Evolutionary conservation across 2,329 filamentous ascomycete species (phyloP).

Genomic region (Cladosporium sp.): DNA sequence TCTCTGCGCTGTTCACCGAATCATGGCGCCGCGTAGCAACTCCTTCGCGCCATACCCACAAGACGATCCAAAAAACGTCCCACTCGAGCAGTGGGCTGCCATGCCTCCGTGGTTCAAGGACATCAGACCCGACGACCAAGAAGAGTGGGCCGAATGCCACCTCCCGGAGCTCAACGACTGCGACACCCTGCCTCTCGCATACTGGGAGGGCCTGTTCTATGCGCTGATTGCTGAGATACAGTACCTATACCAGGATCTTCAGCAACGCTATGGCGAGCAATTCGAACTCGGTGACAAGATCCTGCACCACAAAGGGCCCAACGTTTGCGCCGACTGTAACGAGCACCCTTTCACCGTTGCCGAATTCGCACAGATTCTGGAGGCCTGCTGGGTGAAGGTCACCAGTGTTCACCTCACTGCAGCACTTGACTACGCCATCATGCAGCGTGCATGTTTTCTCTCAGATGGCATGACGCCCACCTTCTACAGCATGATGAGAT

Average conservation of each 20-base stretch:
- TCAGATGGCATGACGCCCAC: background rate
- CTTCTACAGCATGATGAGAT: background rate
- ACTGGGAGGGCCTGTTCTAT: conserved; percentile 21
- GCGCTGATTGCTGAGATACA: conserved; percentile 19
- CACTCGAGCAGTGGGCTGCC: background rate
- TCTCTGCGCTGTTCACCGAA: background rate
- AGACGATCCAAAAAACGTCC: background rate
- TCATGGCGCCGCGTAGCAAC: background rate
- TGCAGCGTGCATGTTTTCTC: background rate
- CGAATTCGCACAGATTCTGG: conserved; percentile 19
- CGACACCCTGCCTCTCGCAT: conserved; percentile 8
- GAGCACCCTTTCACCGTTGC: conserved; percentile 14
- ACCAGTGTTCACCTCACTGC: conserved; percentile 16
- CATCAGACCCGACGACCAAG: background rate
- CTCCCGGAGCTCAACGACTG: background rate
- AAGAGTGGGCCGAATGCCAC: background rate
- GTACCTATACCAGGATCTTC: conserved; percentile 16
- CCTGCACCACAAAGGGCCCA: conserved; percentile 18
- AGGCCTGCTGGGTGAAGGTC: conserved; percentile 19
- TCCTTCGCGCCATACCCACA: background rate
- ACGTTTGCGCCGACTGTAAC: conserved; percentile 7
- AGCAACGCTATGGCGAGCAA: conserved; percentile 12
- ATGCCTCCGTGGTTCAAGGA: conserved; percentile 6
- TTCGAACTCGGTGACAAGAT: conserved; percentile 13
- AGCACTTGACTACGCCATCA: conserved; percentile 20